These are phyloP conservation scores for Cucumis hystrix DNA, from an alignment of 306 rosid genomes.

Conservation along the genomic window DNA sequence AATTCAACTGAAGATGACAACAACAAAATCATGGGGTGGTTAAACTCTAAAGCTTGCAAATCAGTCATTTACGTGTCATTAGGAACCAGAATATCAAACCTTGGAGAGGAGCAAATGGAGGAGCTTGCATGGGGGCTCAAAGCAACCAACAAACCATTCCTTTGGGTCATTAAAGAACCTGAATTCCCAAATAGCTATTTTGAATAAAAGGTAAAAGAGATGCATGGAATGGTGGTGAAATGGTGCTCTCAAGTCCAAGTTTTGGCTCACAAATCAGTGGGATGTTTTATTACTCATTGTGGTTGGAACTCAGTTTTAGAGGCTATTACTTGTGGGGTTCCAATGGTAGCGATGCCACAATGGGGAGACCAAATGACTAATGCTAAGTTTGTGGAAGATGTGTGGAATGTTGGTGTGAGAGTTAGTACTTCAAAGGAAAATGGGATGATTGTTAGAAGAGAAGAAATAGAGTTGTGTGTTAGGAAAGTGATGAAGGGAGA, in stretches of 20 bases:
- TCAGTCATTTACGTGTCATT: constrained; percentile 26
- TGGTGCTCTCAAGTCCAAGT: constrained; percentile 21
- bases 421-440: background rate
- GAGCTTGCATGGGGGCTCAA: constrained; percentile 29
- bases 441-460: background rate
- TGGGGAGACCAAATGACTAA: constrained; percentile 18
- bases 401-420: constrained; percentile 16
- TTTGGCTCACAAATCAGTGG: constrained; percentile 9
- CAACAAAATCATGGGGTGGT: constrained; percentile 12
- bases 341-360: constrained; percentile 17
- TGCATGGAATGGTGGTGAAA: constrained; percentile 8
- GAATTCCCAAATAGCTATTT: background rate
- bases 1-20: background rate
- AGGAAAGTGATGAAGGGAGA: constrained; percentile 13
- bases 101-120: constrained; percentile 15
- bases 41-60: constrained; percentile 7
- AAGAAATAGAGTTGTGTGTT: constrained; percentile 5
- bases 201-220: background rate
- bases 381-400: constrained; percentile 12
- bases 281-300: constrained; percentile 21
- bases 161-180: constrained; percentile 25
- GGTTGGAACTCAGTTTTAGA: constrained; percentile 23
- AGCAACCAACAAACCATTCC: constrained; percentile 15
- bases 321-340: constrained; percentile 13
- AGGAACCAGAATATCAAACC: constrained; percentile 21